Evolutionary conservation across 1,284 basidiomycete genomes (phyloP).

Genomic region (Xerocomus amazonicus): DNA sequence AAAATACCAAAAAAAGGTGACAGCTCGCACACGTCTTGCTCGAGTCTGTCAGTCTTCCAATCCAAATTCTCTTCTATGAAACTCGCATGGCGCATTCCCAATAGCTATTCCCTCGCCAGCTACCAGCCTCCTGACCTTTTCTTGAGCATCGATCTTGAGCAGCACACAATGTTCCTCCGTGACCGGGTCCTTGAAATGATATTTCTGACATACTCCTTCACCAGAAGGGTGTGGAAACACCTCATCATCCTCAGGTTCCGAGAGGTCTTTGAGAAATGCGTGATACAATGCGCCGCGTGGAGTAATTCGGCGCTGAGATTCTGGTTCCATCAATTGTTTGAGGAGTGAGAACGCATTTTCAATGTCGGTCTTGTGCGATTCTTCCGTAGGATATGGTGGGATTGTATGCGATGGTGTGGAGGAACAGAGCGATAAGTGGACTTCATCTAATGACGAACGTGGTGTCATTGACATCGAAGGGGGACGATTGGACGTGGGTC

Average conservation of each 20-base stretch:
- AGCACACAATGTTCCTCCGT: conserved; percentile 53
- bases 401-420: conserved; percentile 33
- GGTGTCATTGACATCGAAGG: conserved; percentile 38
- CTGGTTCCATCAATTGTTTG: conserved; percentile 67
- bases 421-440: conserved; percentile 20
- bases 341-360: conserved; percentile 73
- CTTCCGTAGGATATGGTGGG: conserved; percentile 28
- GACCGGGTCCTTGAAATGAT: conserved; percentile 55
- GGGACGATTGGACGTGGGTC: conserved; percentile 18
- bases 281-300: conserved; percentile 76
- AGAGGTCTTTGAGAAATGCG: conserved; percentile 58
- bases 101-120: conserved; percentile 72
- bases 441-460: conserved; percentile 12
- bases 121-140: conserved; percentile 41
- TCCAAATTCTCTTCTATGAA: conserved; percentile 40
- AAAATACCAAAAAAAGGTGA: too few relatives aligned
- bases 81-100: conserved; percentile 66
- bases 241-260: conserved; percentile 55
- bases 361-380: conserved; percentile 53
- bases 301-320: conserved; percentile 72
- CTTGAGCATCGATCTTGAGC: conserved; percentile 32
- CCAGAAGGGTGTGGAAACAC: conserved; percentile 65
- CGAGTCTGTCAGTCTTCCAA: conserved; percentile 10
- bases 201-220: conserved; percentile 56
- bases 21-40: not conserved